Percentiles rank a stretch among this genome's conserved stretches.
Conservation (phyloP, 805 yeast species). For the Pichia deserticola region DNA sequence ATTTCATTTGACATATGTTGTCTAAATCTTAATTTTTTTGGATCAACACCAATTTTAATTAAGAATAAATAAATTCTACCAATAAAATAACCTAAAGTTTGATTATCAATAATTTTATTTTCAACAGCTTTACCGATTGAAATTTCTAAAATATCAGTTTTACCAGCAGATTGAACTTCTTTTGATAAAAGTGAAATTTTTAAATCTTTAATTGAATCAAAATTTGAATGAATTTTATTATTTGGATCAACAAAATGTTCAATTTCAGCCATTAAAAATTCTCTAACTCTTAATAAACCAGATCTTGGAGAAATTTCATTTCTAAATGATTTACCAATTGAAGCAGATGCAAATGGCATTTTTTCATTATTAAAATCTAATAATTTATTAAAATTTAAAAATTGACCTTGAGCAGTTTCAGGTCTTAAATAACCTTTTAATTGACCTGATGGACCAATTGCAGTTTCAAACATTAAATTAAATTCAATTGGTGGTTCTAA, state of each 20-base stretch:
- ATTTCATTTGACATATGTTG: constrained; percentile 98
- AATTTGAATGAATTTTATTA: constrained; percentile 76
- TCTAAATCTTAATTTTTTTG: constrained; percentile 81
- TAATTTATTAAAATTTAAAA: constrained; percentile 87
- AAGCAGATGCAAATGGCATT: constrained; percentile 99
- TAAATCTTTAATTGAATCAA: constrained; percentile 66
- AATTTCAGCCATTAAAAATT: constrained; percentile 98
- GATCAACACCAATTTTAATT: constrained; percentile 83
- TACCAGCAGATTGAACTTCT: constrained; percentile 81
- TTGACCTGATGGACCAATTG: constrained; percentile 97
- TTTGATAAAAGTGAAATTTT: constrained; percentile 76
- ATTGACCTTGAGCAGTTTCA: constrained; percentile 99
- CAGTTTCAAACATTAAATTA: constrained; percentile 98
- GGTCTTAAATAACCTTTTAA: constrained; percentile 95
- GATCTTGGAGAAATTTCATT: constrained; percentile 98
- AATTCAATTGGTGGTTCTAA: constrained; percentile 90
- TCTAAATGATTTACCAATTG: constrained; percentile 97
- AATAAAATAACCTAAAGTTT: constrained; percentile 94
- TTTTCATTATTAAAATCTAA: constrained; percentile 90
- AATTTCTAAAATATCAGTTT: constrained; percentile 53
- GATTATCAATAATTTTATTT: constrained; percentile 85
- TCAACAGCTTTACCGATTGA: constrained; percentile 88
- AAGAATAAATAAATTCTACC: constrained; percentile 88
- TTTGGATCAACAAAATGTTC: constrained; percentile 97
- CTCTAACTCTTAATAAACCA: constrained; percentile 95